Base-by-base conservation (phyloP, 768 basidiomycete genomes). In the Artomyces pyxidatus region DNA sequence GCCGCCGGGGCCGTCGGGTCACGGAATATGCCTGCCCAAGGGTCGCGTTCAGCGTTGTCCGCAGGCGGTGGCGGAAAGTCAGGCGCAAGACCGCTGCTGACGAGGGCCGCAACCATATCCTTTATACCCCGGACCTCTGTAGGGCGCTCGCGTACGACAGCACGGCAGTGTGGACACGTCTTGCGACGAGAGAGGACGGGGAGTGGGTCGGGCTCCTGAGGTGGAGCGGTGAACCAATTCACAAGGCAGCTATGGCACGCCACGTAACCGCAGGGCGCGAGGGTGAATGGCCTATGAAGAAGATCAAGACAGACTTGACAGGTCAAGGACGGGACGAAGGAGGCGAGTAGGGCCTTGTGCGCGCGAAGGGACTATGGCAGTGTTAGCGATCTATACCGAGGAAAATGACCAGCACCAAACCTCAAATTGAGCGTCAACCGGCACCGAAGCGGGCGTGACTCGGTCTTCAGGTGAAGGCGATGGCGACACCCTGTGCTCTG, bases 301-400 rank as follows among this genome's bases (percentile, higher is more conserved):
- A 85, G 67, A 56, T 88, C 85, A 23, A 88, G 69, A 59, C 88
- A 90, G 52, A 90, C 82, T 62, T 88, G 84, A 52, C 88, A 90
- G 11, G 78, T 84, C 22, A 87, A 63, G 0, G 81, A 73, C 52
- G 83, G 79, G 8, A 80, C 77, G 37, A 86, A 56, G 48, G 78
- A 69, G 3, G 62, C 61, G n/a, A 85, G 56, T 21, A 80, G 66
- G 8, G 66, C 57, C 65, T 81, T 71, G 54, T 88, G 80, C n/a
- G 47, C 37, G 29, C n/a, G 49, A 25, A 49, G 49, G n/a, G 53
- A 48, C 53, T 57, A n/a, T 30, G 35, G 28, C 9, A 28, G 27
- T 42, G 12, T 28, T 17, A 42, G 37, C 40, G 12, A n/a, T 11
- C 5, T 41, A 19, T 19, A 35, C 35, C 16, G 45, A 35, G 29